These are phyloP conservation scores for Chytriomyces confervae DNA, from an alignment of 192 early-diverging fungal genomes.

Conservation along the genomic window DNA sequence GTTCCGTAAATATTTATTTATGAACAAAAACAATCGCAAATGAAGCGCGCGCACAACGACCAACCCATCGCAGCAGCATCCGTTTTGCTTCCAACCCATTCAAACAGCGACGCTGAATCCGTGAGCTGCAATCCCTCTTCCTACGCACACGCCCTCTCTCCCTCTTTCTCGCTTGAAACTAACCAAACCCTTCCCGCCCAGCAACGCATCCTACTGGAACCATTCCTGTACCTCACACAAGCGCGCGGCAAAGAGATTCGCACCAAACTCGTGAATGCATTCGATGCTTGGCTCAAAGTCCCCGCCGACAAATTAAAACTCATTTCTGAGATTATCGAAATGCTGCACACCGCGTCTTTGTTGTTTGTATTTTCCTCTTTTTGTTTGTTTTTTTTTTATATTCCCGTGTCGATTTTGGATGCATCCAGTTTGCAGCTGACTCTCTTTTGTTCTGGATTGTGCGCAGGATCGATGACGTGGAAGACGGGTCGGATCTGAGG, in stretches of 20 bases:
- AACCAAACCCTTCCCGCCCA: not conserved
- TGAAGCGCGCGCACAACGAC: too few species aligned
- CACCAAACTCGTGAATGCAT: constrained; percentile 88
- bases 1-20: too few species aligned
- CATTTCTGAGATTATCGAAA: constrained; percentile 85
- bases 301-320: constrained; percentile 66
- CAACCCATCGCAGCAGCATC: too few species aligned
- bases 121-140: too few species aligned
- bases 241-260: constrained; percentile 95
- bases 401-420: not conserved
- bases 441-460: not conserved
- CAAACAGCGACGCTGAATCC: too few species aligned
- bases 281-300: constrained; percentile 86
- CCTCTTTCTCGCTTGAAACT: too few species aligned
- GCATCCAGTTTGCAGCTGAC: constrained; percentile 68
- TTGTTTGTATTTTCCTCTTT: constrained; percentile 60
- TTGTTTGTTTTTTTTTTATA: not conserved
- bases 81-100: too few species aligned
- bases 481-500: constrained; percentile 89
- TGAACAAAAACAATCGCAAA: too few species aligned
- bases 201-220: constrained; percentile 80
- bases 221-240: constrained; percentile 83
- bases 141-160: too few species aligned
- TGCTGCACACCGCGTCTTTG: constrained; percentile 93
- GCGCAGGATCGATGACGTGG: constrained; percentile 90